phyloP scores from a whole-genome alignment of 2,329 filamentous ascomycete species.

The Colletotrichum chlorophyti region DNA sequence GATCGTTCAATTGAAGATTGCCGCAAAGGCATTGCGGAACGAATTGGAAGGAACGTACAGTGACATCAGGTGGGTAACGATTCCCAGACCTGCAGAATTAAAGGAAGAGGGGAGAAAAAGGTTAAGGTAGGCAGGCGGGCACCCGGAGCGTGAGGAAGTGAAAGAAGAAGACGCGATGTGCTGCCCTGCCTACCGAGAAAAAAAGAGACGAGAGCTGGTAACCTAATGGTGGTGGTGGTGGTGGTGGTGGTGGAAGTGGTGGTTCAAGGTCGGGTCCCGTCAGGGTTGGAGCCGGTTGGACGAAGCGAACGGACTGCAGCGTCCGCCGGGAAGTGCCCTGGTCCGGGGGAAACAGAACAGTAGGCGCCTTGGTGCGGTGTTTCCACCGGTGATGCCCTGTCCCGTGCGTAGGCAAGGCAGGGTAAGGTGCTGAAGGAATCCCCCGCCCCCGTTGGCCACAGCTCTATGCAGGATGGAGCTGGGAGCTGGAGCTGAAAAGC shows the following conservation, averaged over 20 bases:
- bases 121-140: neutral
- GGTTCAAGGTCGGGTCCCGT: constrained; percentile 2
- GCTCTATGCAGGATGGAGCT: neutral
- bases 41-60: constrained; percentile 16
- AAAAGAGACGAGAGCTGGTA: constrained; percentile 6
- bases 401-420: too few species aligned
- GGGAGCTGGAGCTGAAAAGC: neutral
- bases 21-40: neutral
- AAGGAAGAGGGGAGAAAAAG: neutral
- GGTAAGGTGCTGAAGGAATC: neutral
- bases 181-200: too few species aligned
- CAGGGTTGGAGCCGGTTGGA: constrained; percentile 26
- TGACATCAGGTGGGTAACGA: constrained; percentile 20
- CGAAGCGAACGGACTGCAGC: too few species aligned
- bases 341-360: neutral
- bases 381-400: neutral
- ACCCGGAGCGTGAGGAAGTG: constrained; percentile 14
- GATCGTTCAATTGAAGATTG: constrained; percentile 23
- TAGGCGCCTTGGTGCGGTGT: neutral
- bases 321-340: constrained; percentile 23
- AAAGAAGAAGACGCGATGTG: constrained; percentile 17
- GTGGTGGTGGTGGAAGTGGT: too few species aligned
- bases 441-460: constrained; percentile 10
- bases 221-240: too few species aligned
- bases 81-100: constrained; percentile 11